A percentile compares a stretch with the other conserved stretches of the same genome.
Conservation (phyloP, 2,329 filamentous ascomycete species). For the Ophiostoma pallidulum region DNA sequence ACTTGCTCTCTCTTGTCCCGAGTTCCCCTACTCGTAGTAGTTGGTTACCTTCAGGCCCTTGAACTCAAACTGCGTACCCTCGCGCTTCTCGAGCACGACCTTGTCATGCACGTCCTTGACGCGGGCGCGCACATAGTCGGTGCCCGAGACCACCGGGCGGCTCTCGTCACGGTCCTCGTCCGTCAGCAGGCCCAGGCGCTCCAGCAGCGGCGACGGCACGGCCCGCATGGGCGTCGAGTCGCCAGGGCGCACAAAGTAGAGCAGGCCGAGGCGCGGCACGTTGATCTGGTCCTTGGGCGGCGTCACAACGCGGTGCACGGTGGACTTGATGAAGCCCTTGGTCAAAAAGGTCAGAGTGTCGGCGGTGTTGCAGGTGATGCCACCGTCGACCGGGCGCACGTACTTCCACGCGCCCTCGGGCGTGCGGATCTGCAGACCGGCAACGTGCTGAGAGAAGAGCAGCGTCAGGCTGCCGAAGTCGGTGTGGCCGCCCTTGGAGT, state of each 20-base stretch:
- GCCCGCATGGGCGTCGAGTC: slow-evolving; percentile 12
- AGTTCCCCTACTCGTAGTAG: slow-evolving; percentile 6
- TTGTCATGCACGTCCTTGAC: slow-evolving; percentile 38
- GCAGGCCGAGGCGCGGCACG: slow-evolving; percentile 37
- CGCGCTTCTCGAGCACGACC: slow-evolving; percentile 33
- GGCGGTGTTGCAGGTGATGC: slow-evolving; percentile 32
- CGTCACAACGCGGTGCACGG: slow-evolving; percentile 13
- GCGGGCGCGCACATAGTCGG: slow-evolving; percentile 36
- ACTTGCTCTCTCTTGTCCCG: no score
- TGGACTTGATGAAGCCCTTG: slow-evolving; percentile 19
- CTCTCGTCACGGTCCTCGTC: slow-evolving; percentile 30
- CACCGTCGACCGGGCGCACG: slow-evolving; percentile 32
- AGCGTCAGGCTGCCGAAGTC: slow-evolving; percentile 67
- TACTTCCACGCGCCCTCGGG: slow-evolving; percentile 42
- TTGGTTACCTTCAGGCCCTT: slow-evolving; percentile 9
- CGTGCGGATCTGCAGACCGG: slow-evolving; percentile 74
- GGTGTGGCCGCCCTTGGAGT: slow-evolving; percentile 61
- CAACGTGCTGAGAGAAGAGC: slow-evolving; percentile 74
- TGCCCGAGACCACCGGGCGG: slow-evolving; percentile 28
- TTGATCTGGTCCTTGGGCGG: slow-evolving; percentile 32
- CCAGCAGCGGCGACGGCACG: slow-evolving; percentile 13
- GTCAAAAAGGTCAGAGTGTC: slow-evolving; percentile 28
- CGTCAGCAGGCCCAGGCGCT: slow-evolving; percentile 28
- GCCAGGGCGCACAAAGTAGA: slow-evolving; percentile 39
- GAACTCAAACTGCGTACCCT: slow-evolving; percentile 25